Conservation (phyloP, 441 rosid genomes). For the Croton setiger region DNA sequence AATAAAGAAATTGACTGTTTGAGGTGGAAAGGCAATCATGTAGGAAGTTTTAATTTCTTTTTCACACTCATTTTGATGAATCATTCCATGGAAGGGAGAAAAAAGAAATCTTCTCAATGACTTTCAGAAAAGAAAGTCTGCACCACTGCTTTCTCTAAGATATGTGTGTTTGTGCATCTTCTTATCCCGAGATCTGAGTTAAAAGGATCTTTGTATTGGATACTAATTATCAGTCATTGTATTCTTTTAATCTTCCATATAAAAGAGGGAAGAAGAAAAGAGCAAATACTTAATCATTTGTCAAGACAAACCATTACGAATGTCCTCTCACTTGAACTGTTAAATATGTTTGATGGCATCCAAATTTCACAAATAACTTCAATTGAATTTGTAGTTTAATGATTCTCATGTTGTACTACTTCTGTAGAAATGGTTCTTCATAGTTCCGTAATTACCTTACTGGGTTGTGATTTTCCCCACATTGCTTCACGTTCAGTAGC, state of each 20-base stretch:
- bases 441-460: not conserved
- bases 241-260: not conserved
- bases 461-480: constrained; percentile 11
- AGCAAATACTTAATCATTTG: not conserved
- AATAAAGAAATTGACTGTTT: not conserved
- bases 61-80: not conserved
- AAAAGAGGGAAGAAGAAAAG: not conserved
- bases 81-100: not conserved
- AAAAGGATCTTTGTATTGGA: not conserved
- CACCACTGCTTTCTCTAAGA: not conserved
- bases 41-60: not conserved
- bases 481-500: not conserved
- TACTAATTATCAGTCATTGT: not conserved
- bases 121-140: not conserved
- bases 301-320: not conserved
- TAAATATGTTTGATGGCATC: not conserved
- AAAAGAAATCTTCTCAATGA: constrained; percentile 1
- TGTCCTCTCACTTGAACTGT: not conserved
- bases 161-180: constrained; percentile 5
- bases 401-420: not conserved
- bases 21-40: constrained; percentile 9
- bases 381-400: not conserved
- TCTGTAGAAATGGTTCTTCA: constrained; percentile 1
- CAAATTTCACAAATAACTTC: not conserved
- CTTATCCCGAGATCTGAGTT: not conserved